phyloP scores from a whole-genome alignment of 2,329 filamentous ascomycete genomes.

The Capronia americana region DNA sequence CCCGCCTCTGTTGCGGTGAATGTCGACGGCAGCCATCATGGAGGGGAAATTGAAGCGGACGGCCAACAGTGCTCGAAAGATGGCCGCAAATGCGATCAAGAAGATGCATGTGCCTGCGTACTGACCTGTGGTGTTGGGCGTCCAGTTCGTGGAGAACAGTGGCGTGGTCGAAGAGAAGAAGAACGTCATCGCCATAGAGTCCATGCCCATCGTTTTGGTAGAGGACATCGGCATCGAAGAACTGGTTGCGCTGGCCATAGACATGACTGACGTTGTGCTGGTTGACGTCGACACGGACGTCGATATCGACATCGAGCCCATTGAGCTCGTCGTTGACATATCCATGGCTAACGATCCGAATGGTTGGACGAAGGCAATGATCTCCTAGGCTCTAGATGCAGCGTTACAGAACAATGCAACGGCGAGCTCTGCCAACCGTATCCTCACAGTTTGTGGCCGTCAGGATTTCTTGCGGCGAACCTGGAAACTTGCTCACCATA shows the following conservation, averaged over 20 bases:
- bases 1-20: conserved; percentile 4
- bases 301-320: neutral
- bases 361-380: too few relatives aligned
- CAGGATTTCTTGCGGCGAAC: too few relatives aligned
- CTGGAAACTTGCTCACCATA: too few relatives aligned
- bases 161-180: conserved; percentile 67
- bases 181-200: conserved; percentile 66
- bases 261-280: conserved; percentile 22
- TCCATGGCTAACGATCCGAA: neutral
- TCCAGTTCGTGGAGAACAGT: conserved; percentile 73
- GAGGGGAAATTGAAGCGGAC: conserved; percentile 43
- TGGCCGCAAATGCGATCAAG: conserved; percentile 74
- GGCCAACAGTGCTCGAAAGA: conserved; percentile 74
- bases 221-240: conserved; percentile 23
- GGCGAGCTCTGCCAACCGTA: too few relatives aligned
- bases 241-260: conserved; percentile 21
- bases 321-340: neutral
- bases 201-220: conserved; percentile 26
- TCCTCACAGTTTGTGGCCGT: too few relatives aligned
- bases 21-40: conserved; percentile 4
- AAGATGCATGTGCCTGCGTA: conserved; percentile 94
- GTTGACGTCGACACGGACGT: conserved; percentile 6
- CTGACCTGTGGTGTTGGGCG: conserved; percentile 68
- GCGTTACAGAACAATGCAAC: too few relatives aligned
- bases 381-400: too few relatives aligned